phyloP scores from a whole-genome alignment of 257 asterid species.

The Fraxinus excelsior region DNA sequence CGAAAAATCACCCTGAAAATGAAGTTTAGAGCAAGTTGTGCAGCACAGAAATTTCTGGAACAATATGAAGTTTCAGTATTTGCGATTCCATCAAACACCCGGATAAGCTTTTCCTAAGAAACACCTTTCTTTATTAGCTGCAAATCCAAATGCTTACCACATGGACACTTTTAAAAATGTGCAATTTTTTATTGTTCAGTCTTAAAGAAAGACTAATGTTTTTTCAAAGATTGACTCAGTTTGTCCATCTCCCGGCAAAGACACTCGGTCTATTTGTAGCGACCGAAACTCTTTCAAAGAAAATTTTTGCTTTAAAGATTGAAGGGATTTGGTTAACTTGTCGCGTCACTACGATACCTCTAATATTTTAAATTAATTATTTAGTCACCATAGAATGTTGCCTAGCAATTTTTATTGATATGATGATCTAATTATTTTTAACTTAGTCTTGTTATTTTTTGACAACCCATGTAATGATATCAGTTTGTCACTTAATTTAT shows the following conservation, averaged over 20 bases:
- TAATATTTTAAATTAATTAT: too few species aligned
- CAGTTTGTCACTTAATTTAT: too few species aligned
- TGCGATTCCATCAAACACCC: not conserved
- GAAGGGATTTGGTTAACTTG: too few species aligned
- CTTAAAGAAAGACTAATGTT: not conserved
- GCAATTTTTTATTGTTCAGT: too few species aligned
- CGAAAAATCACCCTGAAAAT: not conserved
- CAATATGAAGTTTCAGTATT: not conserved
- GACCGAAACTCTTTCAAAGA: too few species aligned
- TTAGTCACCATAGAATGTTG: too few species aligned
- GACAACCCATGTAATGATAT: too few species aligned
- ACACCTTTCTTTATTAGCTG: not conserved
- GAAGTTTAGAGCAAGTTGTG: not conserved
- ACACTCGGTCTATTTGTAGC: not conserved
- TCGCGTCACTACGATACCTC: too few species aligned
- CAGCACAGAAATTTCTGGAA: not conserved
- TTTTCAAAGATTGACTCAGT: not conserved
- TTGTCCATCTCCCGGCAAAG: not conserved
- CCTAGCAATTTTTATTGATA: too few species aligned
- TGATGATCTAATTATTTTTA: too few species aligned
- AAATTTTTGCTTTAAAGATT: too few species aligned
- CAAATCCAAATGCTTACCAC: slow-evolving; percentile 14
- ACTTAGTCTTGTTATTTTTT: too few species aligned
- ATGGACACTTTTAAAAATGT: not conserved
- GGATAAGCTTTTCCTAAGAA: not conserved